phyloP scores from a whole-genome alignment of 2,329 filamentous ascomycete genomes.

The Colletotrichum tofieldiae region DNA sequence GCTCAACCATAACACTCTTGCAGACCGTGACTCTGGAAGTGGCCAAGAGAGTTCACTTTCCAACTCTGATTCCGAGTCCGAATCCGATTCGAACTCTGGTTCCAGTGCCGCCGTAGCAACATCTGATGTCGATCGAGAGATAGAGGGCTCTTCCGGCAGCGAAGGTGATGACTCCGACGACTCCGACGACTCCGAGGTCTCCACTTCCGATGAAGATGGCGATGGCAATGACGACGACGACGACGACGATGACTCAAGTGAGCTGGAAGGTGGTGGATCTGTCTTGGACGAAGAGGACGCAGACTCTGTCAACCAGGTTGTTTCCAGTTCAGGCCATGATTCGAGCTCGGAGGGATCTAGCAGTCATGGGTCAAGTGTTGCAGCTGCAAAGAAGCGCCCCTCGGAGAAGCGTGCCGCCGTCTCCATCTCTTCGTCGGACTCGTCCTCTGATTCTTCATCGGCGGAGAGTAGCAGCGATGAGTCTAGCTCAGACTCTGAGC shows the following conservation, averaged over 20 bases:
- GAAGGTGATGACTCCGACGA: background rate
- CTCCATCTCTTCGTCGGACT: conserved; percentile 26
- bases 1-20: conserved; percentile 17
- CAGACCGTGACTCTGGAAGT: conserved; percentile 41
- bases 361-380: conserved; percentile 31
- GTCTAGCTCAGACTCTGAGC: conserved; percentile 50
- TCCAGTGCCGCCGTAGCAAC: background rate
- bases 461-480: conserved; percentile 42
- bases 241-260: conserved; percentile 7
- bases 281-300: background rate
- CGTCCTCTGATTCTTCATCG: conserved; percentile 20
- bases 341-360: conserved; percentile 38
- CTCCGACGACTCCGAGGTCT: background rate
- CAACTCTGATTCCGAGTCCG: conserved; percentile 53
- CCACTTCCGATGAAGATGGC: background rate
- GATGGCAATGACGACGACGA: background rate
- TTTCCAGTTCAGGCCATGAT: conserved; percentile 24
- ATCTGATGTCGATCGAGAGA: conserved; percentile 18
- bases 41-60: conserved; percentile 42
- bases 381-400: background rate
- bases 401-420: background rate
- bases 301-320: conserved; percentile 4
- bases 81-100: conserved; percentile 53
- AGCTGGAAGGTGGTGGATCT: background rate
- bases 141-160: background rate